Evolutionary conservation across 192 early-diverging fungal species (phyloP), one percentile per base, ranked within the genome.

Genomic region (Borealophlyctis nickersoniae): DNA sequence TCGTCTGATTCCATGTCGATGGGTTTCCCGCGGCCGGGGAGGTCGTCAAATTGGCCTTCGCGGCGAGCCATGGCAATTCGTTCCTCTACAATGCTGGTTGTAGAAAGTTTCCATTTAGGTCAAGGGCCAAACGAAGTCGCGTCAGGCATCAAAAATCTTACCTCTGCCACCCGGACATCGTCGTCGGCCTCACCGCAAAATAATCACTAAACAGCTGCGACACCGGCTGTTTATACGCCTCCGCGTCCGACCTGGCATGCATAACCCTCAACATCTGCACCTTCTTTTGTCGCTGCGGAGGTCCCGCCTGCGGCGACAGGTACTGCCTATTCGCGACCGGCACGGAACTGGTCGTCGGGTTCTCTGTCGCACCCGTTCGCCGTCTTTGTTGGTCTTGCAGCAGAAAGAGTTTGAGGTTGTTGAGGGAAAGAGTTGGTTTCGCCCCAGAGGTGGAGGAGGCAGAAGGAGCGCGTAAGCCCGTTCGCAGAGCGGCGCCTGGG

Each of bases 51-150:
- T 49, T 69, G 52, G 33, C 77, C 77, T 4, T 36, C 14, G 3
- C 77, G 35, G 7, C 58, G 29, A 3, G 77, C 77, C 14, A 39
- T 34, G 31, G 70, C 70, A 23, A 78, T 78, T 24, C 58, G 56
- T 53, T 73, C 70, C 30, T 78, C 77, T 5, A 78, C 70, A 22
- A 78, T 58, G 5, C 69, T n/a, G n/a, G n/a, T n/a, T n/a, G 49
- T 9, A 57, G 62, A 27, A 70, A 65, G 19, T 24, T 50, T 19
- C 65, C 69, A 24, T 58, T 9, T 23, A n/a, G n/a, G n/a, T n/a
- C n/a, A n/a, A n/a, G n/a, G n/a, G n/a, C n/a, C n/a, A n/a, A n/a
- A n/a, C n/a, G n/a, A n/a, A n/a, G n/a, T n/a, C n/a, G n/a, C n/a
- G n/a, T n/a, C n/a, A n/a, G n/a, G n/a, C n/a, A n/a, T n/a, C n/a